Evolutionary conservation across 345 rosid genomes (phyloP).

Genomic region (Dovyalis caffra): DNA sequence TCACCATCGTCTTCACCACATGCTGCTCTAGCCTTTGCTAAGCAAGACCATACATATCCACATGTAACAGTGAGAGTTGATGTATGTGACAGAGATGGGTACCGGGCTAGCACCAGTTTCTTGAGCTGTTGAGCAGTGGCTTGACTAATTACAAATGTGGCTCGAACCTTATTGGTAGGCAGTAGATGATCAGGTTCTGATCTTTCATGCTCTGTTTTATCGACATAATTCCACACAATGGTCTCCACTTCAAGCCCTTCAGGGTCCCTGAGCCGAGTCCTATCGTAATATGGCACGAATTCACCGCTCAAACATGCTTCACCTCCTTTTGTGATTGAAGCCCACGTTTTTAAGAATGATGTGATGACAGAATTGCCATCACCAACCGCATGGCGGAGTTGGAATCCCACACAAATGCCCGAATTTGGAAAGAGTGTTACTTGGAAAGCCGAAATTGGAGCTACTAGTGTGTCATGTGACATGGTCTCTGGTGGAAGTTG

Average conservation of each 20-base stretch:
- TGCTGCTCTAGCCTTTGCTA: slow-evolving; percentile 20
- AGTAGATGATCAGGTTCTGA: too few species aligned
- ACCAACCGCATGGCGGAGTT: slow-evolving; percentile 20
- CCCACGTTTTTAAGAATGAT: slow-evolving; percentile 39
- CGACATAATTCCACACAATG: background rate
- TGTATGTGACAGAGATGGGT: background rate
- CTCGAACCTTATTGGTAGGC: slow-evolving; percentile 21
- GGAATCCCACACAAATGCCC: slow-evolving; percentile 39
- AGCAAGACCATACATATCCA: slow-evolving; percentile 37
- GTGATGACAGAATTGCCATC: slow-evolving; percentile 33
- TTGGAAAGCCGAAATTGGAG: slow-evolving; percentile 30
- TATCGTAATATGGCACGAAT: slow-evolving; percentile 17
- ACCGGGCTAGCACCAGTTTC: slow-evolving; percentile 16
- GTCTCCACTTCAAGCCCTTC: slow-evolving; percentile 13
- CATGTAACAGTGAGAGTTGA: slow-evolving; percentile 36
- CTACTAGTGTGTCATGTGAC: background rate
- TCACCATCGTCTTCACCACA: background rate
- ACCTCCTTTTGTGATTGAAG: slow-evolving; percentile 24
- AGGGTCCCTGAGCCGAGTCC: slow-evolving; percentile 35
- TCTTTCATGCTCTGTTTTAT: background rate
- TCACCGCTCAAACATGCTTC: background rate
- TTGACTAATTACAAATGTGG: slow-evolving; percentile 29
- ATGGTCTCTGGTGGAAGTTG: slow-evolving; percentile 9
- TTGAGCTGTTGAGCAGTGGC: slow-evolving; percentile 31
- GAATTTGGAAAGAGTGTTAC: slow-evolving; percentile 35